phyloP scores from a whole-genome alignment of 345 rosid genomes.

The Murraya paniculata region DNA sequence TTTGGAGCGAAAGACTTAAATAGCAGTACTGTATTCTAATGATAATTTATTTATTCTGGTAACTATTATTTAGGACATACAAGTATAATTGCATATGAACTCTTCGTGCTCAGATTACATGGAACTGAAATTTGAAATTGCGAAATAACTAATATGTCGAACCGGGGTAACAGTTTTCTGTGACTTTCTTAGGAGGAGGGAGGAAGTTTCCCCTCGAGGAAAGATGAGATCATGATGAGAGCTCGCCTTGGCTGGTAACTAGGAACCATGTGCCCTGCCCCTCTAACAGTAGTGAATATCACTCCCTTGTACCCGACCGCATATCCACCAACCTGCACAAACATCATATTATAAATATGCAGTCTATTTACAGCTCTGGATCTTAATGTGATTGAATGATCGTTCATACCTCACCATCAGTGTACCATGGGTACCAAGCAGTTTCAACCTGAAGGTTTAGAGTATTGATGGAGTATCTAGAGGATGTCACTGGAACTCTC shows the following conservation, averaged over 20 bases:
- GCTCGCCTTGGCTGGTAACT: slow-evolving; percentile 47
- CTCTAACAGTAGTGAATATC: slow-evolving; percentile 37
- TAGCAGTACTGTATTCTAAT: not conserved
- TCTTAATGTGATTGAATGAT: not conserved
- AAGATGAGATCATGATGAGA: slow-evolving; percentile 35
- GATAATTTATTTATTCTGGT: not conserved
- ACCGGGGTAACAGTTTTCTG: not conserved
- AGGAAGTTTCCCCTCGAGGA: slow-evolving; percentile 40
- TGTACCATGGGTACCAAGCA: slow-evolving; percentile 46
- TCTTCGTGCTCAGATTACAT: not conserved
- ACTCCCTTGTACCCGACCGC: slow-evolving; percentile 37
- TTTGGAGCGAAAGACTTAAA: not conserved
- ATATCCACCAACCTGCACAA: slow-evolving; percentile 51
- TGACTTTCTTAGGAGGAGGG: slow-evolving; percentile 14
- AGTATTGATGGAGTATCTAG: slow-evolving; percentile 35
- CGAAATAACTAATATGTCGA: not conserved
- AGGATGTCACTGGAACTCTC: slow-evolving; percentile 41
- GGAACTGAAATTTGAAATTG: not conserved
- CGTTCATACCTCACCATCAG: slow-evolving; percentile 34
- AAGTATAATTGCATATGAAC: not conserved
- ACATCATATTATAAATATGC: not conserved
- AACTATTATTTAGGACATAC: not conserved
- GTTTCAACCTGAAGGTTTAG: slow-evolving; percentile 26
- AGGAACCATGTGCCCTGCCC: slow-evolving; percentile 51
- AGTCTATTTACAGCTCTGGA: not conserved